These are phyloP conservation scores for Xylaria nigripes DNA, from an alignment of 495 filamentous ascomycete species.

Conservation along the genomic window DNA sequence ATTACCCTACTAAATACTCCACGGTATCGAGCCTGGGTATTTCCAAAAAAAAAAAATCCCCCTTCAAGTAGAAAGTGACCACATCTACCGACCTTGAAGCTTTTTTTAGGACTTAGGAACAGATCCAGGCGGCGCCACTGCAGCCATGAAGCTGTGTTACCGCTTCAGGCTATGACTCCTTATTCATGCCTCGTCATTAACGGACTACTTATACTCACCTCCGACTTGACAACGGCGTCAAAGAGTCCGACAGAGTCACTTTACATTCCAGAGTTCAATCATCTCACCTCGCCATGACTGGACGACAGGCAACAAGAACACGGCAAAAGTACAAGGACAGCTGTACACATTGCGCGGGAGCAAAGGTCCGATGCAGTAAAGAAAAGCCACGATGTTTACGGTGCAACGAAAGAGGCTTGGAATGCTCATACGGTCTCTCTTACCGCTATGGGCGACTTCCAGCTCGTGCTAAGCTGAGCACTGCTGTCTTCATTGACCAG, in stretches of 20 bases:
- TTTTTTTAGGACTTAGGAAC: constrained; percentile 1
- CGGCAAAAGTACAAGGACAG: constrained; percentile 17
- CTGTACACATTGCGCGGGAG: constrained; percentile 13
- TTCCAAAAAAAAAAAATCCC: constrained; percentile 9
- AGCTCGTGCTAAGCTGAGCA: constrained; percentile 8
- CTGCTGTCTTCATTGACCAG: constrained; percentile 6
- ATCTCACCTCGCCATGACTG: constrained; percentile 9
- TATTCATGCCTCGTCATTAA: constrained; percentile 3
- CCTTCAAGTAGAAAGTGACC: background rate
- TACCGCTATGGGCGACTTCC: constrained; percentile 15
- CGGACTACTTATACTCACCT: constrained; percentile 13
- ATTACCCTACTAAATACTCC: constrained; percentile 1
- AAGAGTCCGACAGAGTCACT: background rate
- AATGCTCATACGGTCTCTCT: constrained; percentile 12
- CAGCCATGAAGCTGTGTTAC: constrained; percentile 4
- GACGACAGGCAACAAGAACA: constrained; percentile 13
- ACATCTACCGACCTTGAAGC: constrained; percentile 8
- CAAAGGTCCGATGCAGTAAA: constrained; percentile 13
- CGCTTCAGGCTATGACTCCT: constrained; percentile 1
- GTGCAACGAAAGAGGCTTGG: constrained; percentile 10
- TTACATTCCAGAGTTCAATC: constrained; percentile 1
- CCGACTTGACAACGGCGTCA: constrained; percentile 4
- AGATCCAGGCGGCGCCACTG: constrained; percentile 12
- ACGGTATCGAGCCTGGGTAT: constrained; percentile 1
- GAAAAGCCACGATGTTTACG: constrained; percentile 13